Evolutionary conservation across 345 rosid genomes (phyloP), one percentile per base, ranked within the genome.

Genomic region (Draba incana): DNA sequence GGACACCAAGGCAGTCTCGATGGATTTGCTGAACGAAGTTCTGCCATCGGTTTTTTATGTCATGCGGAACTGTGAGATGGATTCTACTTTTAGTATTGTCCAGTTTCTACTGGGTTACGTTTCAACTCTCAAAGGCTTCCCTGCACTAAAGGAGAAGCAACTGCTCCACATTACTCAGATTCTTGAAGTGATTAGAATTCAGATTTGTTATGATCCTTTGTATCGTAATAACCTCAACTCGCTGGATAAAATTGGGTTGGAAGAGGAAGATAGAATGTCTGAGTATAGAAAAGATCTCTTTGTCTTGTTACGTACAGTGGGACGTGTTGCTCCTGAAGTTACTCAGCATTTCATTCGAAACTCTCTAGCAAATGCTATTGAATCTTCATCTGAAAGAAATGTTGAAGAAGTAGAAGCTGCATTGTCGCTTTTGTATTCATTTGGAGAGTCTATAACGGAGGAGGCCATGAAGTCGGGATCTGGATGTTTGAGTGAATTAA

Each of bases 341-440:
- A 85, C 96, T 54, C 91, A 84, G 71, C 56, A 74, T 42, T 94
- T 94, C 65, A 87, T 94, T 39, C 82, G 88, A 53, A 91, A 83
- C 77, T 81, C 99, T 46, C 75, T 94, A 48, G 87, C 69, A 60
- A 82, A 70, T 60, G 87, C 88, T 65, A 85, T 86, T 68, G 49
- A 81, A 62, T 88, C 86, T 24, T 70, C 88, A 2, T 73, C 88
- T 0, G 91, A 86, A 63, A 81, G 81, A 75, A 88, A 87, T 69
- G 89, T 87, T 24, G 99, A 94, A 84, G 87, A 90, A 75, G 96
- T 91, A 62, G 99, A 94, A 83, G 99, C 92, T 57, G 92, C 97
- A 5, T 90, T 94, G 77, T 87, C 99, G 41, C 96, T 94, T 73
- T 80, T 94, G 64, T 85, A 84, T 78, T 92, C 99, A 10, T 69